Percentiles rank a stretch among this genome's conserved stretches.
These are phyloP conservation scores for Penicillium sp. DNA, from an alignment of 2,329 filamentous ascomycete genomes.

Conservation along the genomic window DNA sequence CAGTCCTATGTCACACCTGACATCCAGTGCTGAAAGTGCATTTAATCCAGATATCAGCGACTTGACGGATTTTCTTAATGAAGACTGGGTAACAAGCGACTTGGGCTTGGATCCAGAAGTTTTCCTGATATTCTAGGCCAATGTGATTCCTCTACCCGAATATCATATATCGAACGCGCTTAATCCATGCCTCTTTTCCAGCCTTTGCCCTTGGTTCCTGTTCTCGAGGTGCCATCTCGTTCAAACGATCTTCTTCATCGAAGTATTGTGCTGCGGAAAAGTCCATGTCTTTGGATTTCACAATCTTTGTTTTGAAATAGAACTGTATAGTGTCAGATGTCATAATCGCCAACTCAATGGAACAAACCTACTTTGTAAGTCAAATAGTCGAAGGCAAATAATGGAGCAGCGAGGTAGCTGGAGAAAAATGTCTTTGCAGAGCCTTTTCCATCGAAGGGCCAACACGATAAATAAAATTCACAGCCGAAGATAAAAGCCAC, in stretches of 20 bases:
- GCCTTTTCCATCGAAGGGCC: conserved; percentile 31
- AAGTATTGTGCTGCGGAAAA: conserved; percentile 24
- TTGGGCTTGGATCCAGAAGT: conserved; percentile 7
- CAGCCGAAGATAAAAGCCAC: conserved; percentile 31
- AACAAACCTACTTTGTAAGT: conserved; percentile 22
- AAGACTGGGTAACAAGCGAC: conserved; percentile 9
- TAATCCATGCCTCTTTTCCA: conserved; percentile 9
- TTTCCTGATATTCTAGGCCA: background rate
- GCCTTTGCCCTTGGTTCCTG: background rate
- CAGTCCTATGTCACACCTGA: conserved; percentile 11
- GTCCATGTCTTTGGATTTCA: conserved; percentile 23
- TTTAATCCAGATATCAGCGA: conserved; percentile 7
- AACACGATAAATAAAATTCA: conserved; percentile 35
- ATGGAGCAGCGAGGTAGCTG: conserved; percentile 32
- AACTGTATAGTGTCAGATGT: conserved; percentile 6
- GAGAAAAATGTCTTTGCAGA: conserved; percentile 34
- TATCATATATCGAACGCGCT: conserved; percentile 16
- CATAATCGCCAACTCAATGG: background rate
- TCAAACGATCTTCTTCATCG: conserved; percentile 24
- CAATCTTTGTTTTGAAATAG: conserved; percentile 25
- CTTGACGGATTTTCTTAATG: conserved; percentile 8
- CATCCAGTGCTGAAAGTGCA: conserved; percentile 1
- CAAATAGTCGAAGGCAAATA: conserved; percentile 33
- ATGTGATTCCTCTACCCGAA: conserved; percentile 10
- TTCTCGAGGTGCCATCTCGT: conserved; percentile 8